Conservation (phyloP, 176 grass and related monocot species). For the Rhynchospora tenuis region DNA sequence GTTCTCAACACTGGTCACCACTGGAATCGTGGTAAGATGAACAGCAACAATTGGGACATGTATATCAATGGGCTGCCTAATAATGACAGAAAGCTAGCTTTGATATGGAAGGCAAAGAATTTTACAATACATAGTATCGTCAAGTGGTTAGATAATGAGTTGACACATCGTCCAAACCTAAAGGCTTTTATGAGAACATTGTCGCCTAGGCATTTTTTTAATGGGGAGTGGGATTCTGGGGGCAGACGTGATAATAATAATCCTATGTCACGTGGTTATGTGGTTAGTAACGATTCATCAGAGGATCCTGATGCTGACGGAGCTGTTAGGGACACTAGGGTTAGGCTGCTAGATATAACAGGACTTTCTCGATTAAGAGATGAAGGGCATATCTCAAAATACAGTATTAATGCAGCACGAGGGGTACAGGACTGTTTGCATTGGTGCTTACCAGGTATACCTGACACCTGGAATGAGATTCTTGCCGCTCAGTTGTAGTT, state of each 20-base stretch:
- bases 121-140: constrained; percentile 64
- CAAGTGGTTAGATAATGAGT: constrained; percentile 69
- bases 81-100: constrained; percentile 44
- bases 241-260: constrained; percentile 64
- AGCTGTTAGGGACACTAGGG: constrained; percentile 51
- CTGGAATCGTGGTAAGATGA: constrained; percentile 89
- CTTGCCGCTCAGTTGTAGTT: constrained; percentile 62
- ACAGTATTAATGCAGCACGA: constrained; percentile 50
- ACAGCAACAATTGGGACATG: constrained; percentile 78
- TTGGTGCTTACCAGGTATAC: constrained; percentile 84
- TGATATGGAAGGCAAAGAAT: constrained; percentile 83
- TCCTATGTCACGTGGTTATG: constrained; percentile 55
- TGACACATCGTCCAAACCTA: constrained; percentile 42
- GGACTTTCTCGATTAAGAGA: constrained; percentile 61
- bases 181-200: constrained; percentile 71
- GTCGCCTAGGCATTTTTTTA: constrained; percentile 82
- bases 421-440: constrained; percentile 88
- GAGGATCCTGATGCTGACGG: constrained; percentile 47
- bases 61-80: constrained; percentile 55
- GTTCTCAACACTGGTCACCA: constrained; percentile 91
- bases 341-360: constrained; percentile 77
- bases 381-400: constrained; percentile 80
- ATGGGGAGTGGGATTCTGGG: constrained; percentile 76
- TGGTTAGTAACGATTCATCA: constrained; percentile 47
- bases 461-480: constrained; percentile 88